Evolutionary conservation across 2,329 filamentous ascomycete genomes (phyloP).

Genomic region (Penicillium nordicum): DNA sequence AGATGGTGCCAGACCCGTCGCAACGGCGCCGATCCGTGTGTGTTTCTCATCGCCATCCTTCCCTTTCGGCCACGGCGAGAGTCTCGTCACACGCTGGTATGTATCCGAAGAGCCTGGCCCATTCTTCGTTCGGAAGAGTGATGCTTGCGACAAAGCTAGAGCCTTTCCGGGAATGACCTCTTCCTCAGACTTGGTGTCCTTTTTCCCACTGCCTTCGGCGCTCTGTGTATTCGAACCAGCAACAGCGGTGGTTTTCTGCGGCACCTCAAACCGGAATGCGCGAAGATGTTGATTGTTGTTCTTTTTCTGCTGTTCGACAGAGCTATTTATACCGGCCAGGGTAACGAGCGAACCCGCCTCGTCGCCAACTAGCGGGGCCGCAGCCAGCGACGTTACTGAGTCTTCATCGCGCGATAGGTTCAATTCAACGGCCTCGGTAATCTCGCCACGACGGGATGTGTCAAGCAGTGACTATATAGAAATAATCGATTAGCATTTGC

Average conservation of each 20-base stretch:
- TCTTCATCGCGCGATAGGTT: constrained; percentile 82
- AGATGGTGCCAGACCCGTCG: constrained; percentile 71
- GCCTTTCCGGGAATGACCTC: constrained; percentile 33
- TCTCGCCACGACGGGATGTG: constrained; percentile 60
- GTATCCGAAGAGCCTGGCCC: constrained; percentile 45
- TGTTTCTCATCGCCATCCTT: constrained; percentile 44
- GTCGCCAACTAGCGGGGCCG: constrained; percentile 56
- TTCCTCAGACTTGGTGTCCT: not conserved
- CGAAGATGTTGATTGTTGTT: constrained; percentile 83
- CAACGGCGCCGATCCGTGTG: constrained; percentile 69
- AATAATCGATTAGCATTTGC: not conserved
- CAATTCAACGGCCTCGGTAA: constrained; percentile 66
- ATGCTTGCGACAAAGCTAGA: constrained; percentile 49
- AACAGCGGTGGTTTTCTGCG: constrained; percentile 33
- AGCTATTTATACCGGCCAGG: constrained; percentile 82
- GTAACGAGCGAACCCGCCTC: constrained; percentile 47
- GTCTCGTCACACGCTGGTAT: constrained; percentile 57
- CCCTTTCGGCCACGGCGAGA: constrained; percentile 50
- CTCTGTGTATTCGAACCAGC: constrained; percentile 6
- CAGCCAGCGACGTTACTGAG: constrained; percentile 77
- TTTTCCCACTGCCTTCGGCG: constrained; percentile 15
- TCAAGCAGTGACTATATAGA: constrained; percentile 64
- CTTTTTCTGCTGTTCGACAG: constrained; percentile 64
- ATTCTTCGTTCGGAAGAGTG: constrained; percentile 47
- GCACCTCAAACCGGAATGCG: constrained; percentile 63